A percentile compares a stretch with the other conserved stretches of the same genome.
Evolutionary conservation across 1,139 yeast species (phyloP).

Genomic region (Sporopachydermia cereana): DNA sequence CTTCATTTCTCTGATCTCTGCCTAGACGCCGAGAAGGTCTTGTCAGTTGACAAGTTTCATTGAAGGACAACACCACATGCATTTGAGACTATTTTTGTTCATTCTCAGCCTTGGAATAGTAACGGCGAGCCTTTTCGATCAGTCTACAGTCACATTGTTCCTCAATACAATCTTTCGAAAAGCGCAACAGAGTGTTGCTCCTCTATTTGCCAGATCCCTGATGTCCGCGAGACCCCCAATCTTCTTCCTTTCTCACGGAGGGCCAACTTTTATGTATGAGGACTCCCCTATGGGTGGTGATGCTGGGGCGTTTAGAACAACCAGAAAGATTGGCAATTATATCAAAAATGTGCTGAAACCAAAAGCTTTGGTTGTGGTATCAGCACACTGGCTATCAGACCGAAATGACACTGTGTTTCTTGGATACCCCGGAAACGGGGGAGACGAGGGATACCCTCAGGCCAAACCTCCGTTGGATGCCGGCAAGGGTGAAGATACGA

Average conservation of each 20-base stretch:
- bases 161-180: no score
- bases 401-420: slow-evolving; percentile 4
- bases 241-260: slow-evolving; percentile 66
- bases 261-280: slow-evolving; percentile 58
- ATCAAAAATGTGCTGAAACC: slow-evolving; percentile 44
- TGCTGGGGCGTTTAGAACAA: slow-evolving; percentile 46
- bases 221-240: no score
- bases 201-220: no score
- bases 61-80: no score
- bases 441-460: slow-evolving; percentile 1
- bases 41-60: no score
- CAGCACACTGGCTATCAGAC: slow-evolving; percentile 68
- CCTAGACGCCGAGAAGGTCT: no score
- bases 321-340: slow-evolving; percentile 37
- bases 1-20: no score
- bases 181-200: no score
- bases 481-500: background rate
- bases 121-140: no score
- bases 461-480: background rate
- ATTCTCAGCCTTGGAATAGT: no score
- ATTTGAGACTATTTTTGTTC: no score
- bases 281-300: slow-evolving; percentile 34
- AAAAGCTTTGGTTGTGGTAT: slow-evolving; percentile 49
- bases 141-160: no score
- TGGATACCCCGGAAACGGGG: slow-evolving; percentile 3